Conservation (phyloP, 805 yeast genomes). For the Debaryomyces prosopidis region DNA sequence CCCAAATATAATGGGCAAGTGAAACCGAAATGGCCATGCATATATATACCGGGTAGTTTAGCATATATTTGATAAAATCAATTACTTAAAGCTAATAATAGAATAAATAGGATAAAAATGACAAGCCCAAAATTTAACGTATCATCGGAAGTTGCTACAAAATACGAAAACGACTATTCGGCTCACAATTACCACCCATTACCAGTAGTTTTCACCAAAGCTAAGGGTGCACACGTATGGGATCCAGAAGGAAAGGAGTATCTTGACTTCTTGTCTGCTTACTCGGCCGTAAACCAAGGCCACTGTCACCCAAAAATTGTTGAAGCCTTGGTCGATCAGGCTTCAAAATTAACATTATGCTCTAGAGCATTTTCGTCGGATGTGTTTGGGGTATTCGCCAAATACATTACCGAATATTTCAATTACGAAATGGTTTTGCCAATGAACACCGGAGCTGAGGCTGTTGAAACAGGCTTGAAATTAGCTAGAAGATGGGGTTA, state of each 20-base stretch:
- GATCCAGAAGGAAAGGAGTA: conserved; percentile 97
- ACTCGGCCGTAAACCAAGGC: conserved; percentile 97
- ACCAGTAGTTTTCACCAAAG: conserved; percentile 89
- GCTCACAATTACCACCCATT: conserved; percentile 97
- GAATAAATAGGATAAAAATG: conserved; percentile 11
- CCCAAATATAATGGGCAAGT: neutral
- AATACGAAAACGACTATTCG: conserved; percentile 76
- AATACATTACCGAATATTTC: conserved; percentile 84
- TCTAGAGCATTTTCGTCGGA: conserved; percentile 93
- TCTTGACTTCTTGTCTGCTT: conserved; percentile 89
- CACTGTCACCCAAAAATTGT: conserved; percentile 96
- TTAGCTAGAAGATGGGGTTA: conserved; percentile 98
- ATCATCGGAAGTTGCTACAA: conserved; percentile 63
- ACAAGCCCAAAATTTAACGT: conserved; percentile 42
- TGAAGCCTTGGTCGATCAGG: conserved; percentile 82
- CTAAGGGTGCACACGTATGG: conserved; percentile 92
- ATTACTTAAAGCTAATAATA: neutral
- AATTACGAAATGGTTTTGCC: conserved; percentile 92
- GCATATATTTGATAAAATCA: neutral
- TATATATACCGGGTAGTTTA: neutral
- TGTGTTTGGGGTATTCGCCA: conserved; percentile 82
- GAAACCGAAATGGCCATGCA: neutral
- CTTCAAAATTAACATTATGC: conserved; percentile 77
- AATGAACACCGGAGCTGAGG: conserved; percentile 99
- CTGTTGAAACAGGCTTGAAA: conserved; percentile 93